A percentile compares a stretch with the other conserved stretches of the same genome.
phyloP scores from a whole-genome alignment of 371 early-diverging fungal genomes.

The Amoeboaphelidium protococcarum region DNA sequence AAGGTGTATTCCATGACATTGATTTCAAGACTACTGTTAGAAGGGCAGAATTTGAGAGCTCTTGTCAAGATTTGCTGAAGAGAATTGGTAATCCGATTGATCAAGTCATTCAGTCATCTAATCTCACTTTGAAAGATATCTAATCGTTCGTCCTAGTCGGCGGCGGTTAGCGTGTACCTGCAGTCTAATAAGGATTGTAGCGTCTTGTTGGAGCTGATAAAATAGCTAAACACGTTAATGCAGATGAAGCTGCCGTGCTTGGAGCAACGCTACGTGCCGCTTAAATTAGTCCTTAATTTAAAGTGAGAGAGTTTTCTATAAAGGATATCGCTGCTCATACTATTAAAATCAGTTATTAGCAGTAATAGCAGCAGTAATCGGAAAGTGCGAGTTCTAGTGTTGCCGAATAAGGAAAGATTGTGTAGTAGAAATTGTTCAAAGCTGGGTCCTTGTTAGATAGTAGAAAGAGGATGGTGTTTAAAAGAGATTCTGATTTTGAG shows the following conservation, averaged over 20 bases:
- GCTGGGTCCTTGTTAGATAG: conserved; percentile 35
- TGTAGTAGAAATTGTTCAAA: conserved; percentile 23
- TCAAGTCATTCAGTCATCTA: conserved; percentile 29
- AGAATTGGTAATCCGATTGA: conserved; percentile 47
- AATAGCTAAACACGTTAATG: conserved; percentile 75
- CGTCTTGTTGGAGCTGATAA: conserved; percentile 48
- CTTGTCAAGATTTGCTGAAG: conserved; percentile 30
- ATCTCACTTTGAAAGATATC: conserved; percentile 35
- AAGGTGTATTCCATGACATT: conserved; percentile 52
- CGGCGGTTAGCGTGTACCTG: conserved; percentile 69
- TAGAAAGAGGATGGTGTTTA: conserved; percentile 57
- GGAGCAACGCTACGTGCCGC: conserved; percentile 79
- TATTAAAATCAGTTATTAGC: conserved; percentile 34
- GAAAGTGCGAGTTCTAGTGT: neutral
- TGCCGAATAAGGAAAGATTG: conserved; percentile 4
- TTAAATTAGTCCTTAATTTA: conserved; percentile 52
- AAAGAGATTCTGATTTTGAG: conserved; percentile 40
- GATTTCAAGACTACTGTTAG: conserved; percentile 56
- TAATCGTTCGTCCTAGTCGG: conserved; percentile 76
- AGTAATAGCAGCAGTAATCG: neutral
- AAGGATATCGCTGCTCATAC: conserved; percentile 49
- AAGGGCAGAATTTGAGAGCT: conserved; percentile 39
- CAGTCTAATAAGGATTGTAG: conserved; percentile 37
- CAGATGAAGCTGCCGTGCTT: conserved; percentile 84
- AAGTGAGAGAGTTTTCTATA: conserved; percentile 52